Evolutionary conservation across 2,329 filamentous ascomycete species (phyloP).

Genomic region (Verticillium albo-atrum): DNA sequence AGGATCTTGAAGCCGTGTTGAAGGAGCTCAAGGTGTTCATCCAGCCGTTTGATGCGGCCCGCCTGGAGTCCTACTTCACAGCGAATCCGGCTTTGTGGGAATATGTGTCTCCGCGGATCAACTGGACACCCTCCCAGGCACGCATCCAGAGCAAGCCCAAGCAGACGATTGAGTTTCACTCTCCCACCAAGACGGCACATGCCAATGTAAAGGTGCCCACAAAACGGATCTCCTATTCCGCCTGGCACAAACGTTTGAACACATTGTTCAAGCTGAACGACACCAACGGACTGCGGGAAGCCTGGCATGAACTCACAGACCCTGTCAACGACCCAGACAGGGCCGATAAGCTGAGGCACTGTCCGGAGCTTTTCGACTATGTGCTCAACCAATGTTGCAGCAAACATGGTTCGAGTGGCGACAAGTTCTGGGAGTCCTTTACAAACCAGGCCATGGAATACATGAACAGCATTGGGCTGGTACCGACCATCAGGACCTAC

Average conservation of each 20-base stretch:
- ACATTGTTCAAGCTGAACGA: slow-evolving; percentile 6
- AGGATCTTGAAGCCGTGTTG: slow-evolving; percentile 2
- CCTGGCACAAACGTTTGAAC: slow-evolving; percentile 9
- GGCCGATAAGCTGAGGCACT: slow-evolving; percentile 21
- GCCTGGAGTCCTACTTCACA: slow-evolving; percentile 5
- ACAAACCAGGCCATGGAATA: slow-evolving; percentile 26
- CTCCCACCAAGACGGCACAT: neutral
- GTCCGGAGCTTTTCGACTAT: slow-evolving; percentile 31
- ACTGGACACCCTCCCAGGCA: slow-evolving; percentile 5
- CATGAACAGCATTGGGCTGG: slow-evolving; percentile 43
- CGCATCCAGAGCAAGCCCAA: slow-evolving; percentile 1
- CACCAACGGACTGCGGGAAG: neutral
- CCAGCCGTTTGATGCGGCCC: slow-evolving; percentile 7
- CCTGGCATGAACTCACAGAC: slow-evolving; percentile 26
- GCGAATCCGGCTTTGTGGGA: slow-evolving; percentile 4
- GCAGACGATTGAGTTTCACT: neutral
- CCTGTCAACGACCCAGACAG: slow-evolving; percentile 19
- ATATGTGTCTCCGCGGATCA: slow-evolving; percentile 6
- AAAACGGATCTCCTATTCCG: slow-evolving; percentile 3
- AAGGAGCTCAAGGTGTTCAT: slow-evolving; percentile 6
- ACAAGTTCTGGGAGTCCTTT: slow-evolving; percentile 2
- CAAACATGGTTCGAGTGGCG: slow-evolving; percentile 2
- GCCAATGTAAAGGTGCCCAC: neutral
- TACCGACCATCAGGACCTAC: slow-evolving; percentile 63
- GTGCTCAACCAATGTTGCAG: slow-evolving; percentile 34